A percentile compares a stretch with the other conserved stretches of the same genome.
phyloP scores from a whole-genome alignment of 805 yeast genomes.

The Saccharomycopsis lassenensis region DNA sequence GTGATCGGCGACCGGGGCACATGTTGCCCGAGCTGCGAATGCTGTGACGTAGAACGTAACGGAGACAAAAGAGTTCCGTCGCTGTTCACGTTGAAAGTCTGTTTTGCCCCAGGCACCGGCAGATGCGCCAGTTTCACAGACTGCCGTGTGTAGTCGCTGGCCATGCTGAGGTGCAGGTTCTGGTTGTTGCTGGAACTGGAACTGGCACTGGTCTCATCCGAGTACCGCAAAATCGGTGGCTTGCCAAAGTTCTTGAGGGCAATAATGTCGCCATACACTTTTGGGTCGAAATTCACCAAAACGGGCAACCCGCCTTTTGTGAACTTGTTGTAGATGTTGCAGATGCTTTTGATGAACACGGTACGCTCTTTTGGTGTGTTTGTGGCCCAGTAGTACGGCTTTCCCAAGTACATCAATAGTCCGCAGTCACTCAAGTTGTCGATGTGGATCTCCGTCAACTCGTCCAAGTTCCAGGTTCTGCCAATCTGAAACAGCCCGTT shows the following conservation, averaged over 20 bases:
- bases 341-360: constrained; percentile 42
- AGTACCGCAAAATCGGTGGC: constrained; percentile 13
- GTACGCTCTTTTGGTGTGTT: constrained; percentile 44
- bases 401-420: constrained; percentile 50
- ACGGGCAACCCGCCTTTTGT: constrained; percentile 46
- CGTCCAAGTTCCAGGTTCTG: constrained; percentile 81
- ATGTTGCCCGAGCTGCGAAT: neutral
- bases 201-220: neutral
- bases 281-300: constrained; percentile 40
- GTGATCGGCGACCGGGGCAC: too few species aligned
- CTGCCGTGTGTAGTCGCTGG: neutral
- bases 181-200: neutral
- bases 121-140: neutral
- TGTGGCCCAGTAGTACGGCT: constrained; percentile 78
- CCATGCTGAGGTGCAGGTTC: neutral
- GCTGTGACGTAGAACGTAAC: too few species aligned
- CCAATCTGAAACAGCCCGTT: constrained; percentile 80
- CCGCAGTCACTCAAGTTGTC: constrained; percentile 46
- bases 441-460: constrained; percentile 45
- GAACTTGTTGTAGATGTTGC: constrained; percentile 43
- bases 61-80: too few species aligned
- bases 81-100: neutral
- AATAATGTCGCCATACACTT: constrained; percentile 22
- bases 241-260: constrained; percentile 15
- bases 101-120: neutral